These are phyloP conservation scores for Cyberlindnera subsufficiens DNA, from an alignment of 805 yeast genomes.

Conservation along the genomic window DNA sequence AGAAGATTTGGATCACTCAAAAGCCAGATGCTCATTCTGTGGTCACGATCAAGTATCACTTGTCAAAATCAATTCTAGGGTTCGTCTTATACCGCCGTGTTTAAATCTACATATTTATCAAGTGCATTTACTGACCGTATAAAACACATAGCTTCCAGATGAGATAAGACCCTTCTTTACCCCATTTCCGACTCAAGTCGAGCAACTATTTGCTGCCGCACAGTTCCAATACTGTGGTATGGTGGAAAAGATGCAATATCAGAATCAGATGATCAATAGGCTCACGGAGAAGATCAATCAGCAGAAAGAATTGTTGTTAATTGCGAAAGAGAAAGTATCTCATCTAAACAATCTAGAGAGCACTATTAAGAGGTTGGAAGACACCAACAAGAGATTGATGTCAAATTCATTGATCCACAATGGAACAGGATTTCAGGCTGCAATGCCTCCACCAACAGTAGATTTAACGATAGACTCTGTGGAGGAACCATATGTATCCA, in stretches of 20 bases:
- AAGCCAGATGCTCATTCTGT: slow-evolving; percentile 14
- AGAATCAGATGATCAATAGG: slow-evolving; percentile 9
- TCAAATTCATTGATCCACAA: no score
- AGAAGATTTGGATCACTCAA: slow-evolving; percentile 4
- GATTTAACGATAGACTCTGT: slow-evolving; percentile 18
- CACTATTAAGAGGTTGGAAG: slow-evolving; percentile 7
- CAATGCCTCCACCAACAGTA: slow-evolving; percentile 14
- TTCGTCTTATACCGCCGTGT: background rate
- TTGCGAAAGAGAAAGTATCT: slow-evolving; percentile 20
- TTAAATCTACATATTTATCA: background rate
- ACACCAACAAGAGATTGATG: slow-evolving; percentile 6
- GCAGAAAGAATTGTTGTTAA: slow-evolving; percentile 16
- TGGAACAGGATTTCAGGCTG: background rate
- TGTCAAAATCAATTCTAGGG: slow-evolving; percentile 12
- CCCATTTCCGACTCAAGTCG: slow-evolving; percentile 20
- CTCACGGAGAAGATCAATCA: slow-evolving; percentile 15
- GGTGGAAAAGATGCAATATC: slow-evolving; percentile 16
- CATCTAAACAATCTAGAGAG: slow-evolving; percentile 12
- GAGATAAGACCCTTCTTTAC: slow-evolving; percentile 19
- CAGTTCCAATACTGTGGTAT: slow-evolving; percentile 20
- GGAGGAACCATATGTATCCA: slow-evolving; percentile 6
- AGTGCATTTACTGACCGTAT: background rate
- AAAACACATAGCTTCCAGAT: slow-evolving; percentile 8
- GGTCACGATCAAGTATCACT: slow-evolving; percentile 13
- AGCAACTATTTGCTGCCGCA: slow-evolving; percentile 19